These are phyloP conservation scores for Aureobasidium sp. DNA, from an alignment of 2,329 filamentous ascomycete genomes.

Conservation along the genomic window DNA sequence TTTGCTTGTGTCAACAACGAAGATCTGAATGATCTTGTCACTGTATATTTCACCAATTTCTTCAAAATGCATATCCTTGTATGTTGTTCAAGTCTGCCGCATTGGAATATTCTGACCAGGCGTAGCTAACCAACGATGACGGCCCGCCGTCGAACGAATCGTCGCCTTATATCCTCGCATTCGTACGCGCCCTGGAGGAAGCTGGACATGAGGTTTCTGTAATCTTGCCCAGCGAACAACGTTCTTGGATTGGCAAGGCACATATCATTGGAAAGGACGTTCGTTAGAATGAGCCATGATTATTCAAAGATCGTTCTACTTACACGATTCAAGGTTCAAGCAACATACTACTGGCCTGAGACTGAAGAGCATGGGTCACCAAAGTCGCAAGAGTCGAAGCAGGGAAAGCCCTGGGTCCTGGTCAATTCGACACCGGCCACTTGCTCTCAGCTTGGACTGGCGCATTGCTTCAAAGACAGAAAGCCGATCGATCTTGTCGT, in stretches of 20 bases:
- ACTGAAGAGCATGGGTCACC: slow-evolving; percentile 22
- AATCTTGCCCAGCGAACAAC: slow-evolving; percentile 80
- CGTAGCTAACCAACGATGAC: slow-evolving; percentile 43
- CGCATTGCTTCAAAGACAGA: slow-evolving; percentile 36
- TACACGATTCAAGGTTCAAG: slow-evolving; percentile 21
- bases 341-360: slow-evolving; percentile 34
- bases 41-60: background rate
- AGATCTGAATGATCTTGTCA: background rate
- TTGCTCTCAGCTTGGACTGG: slow-evolving; percentile 41
- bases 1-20: background rate
- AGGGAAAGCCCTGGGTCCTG: slow-evolving; percentile 41
- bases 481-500: slow-evolving; percentile 40
- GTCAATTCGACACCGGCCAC: slow-evolving; percentile 42
- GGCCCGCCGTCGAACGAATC: slow-evolving; percentile 42
- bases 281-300: slow-evolving; percentile 31
- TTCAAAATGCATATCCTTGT: slow-evolving; percentile 17
- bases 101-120: background rate
- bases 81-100: slow-evolving; percentile 1
- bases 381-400: slow-evolving; percentile 15
- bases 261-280: slow-evolving; percentile 79
- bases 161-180: slow-evolving; percentile 41
- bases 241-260: slow-evolving; percentile 97
- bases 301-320: background rate
- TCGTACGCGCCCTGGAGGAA: slow-evolving; percentile 39
- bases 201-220: slow-evolving; percentile 85